Base-by-base conservation (phyloP, 495 filamentous ascomycete species). In the Talaromyces adpressus region DNA sequence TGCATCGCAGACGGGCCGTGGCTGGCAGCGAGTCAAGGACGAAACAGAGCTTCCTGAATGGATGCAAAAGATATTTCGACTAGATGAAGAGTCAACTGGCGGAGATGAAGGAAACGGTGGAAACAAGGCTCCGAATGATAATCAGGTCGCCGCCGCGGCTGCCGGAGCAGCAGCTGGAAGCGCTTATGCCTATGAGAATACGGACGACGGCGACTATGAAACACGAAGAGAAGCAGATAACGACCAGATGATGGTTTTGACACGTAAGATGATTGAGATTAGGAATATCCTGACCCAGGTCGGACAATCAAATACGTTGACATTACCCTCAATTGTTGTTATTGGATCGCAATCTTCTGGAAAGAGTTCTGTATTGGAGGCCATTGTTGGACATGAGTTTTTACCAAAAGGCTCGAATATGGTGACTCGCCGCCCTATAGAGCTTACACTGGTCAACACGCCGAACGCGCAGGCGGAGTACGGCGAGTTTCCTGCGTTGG, bases 261-360 rank as follows among this genome's bases (percentile, higher is more conserved):
- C 94, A 0, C 93, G 93, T 77, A 96, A 96, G 75, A 99, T 99
- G 94, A 99, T 99, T 70, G 93, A 99, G 73, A 98, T 99, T 59
- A 80, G 95, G 65, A 92, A 88, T 65, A 91, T 99, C 47, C 79
- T 99, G 6, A 88, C 93, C 69, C 85, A 87, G 20, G 89, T 99
- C 54, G 94, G 94, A 49, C 92, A 99, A 77, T 93, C 92, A 6
- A 89, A 87, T 64, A 84, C 89, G 12, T 79, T 99, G 45, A 93
- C 89, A 4, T 76, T 98, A 45, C 94, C 94, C 0, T 96, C 94
- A 2, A 99, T 99, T 63, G 94, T 99, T 6, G 94, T 99, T 22
- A 97, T 99, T 68, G 94, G 94, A 11, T 98, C 94, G 1, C 94
- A 99, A 73, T 97, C 93, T 3, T 98, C 94, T 2, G 94, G 94